Conservation (phyloP, 306 rosid genomes). For the Acmispon strigosus region DNA sequence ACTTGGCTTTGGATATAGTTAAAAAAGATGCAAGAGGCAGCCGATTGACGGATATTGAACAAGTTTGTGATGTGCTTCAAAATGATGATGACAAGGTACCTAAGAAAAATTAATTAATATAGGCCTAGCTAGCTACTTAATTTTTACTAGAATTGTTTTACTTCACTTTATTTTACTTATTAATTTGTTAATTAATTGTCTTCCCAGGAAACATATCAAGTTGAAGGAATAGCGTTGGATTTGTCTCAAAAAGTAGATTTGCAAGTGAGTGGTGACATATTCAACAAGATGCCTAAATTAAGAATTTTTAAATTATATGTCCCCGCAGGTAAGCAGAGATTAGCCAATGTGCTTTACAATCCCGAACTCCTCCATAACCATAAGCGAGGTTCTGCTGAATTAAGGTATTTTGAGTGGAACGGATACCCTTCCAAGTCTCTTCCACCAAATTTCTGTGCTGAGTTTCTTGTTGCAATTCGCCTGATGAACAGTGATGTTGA, state of each 20-base stretch:
- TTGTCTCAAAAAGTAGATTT: not conserved
- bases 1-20: slow-evolving; percentile 7
- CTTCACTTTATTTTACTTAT: not conserved
- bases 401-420: slow-evolving; percentile 10
- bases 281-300: not conserved
- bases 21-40: not conserved
- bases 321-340: not conserved
- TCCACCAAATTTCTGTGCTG: not conserved
- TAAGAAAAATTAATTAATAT: too few relatives aligned
- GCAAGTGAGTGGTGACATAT: not conserved
- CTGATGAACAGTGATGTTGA: not conserved
- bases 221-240: slow-evolving; percentile 2
- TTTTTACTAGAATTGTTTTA: not conserved
- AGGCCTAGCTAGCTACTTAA: fast-evolving
- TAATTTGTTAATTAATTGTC: not conserved
- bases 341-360: not conserved
- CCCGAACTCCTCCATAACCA: not conserved
- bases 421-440: not conserved
- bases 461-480: not conserved
- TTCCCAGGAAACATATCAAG: not conserved
- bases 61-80: not conserved
- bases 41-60: not conserved
- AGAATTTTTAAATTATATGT: not conserved
- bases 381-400: not conserved
- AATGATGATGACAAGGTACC: not conserved